Percentiles rank a stretch among this genome's conserved stretches.
These are phyloP conservation scores for Fusarium irregulare DNA, from an alignment of 2,329 filamentous ascomycete species.

Conservation along the genomic window DNA sequence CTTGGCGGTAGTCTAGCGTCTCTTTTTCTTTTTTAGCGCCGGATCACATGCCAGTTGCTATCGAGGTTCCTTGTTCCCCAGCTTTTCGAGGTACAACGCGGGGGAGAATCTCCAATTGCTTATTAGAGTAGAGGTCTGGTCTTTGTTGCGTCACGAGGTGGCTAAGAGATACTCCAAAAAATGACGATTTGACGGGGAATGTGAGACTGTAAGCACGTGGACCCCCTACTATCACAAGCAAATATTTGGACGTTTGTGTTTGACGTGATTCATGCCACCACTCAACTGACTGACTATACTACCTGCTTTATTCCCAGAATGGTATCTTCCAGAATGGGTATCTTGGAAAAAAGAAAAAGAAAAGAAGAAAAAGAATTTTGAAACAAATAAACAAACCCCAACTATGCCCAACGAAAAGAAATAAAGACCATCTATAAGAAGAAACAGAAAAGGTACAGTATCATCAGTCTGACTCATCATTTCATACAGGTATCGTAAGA, in stretches of 20 bases:
- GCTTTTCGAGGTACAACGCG: constrained; percentile 35
- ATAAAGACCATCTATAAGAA: not conserved
- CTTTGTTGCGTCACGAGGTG: constrained; percentile 39
- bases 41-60: constrained; percentile 47
- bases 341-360: constrained; percentile 5
- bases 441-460: not conserved
- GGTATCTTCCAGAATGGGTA: constrained; percentile 1
- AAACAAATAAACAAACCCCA: constrained; percentile 12
- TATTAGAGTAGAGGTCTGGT: not conserved
- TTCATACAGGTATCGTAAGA: constrained; percentile 27
- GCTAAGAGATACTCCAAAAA: constrained; percentile 24
- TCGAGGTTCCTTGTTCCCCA: constrained; percentile 28
- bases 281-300: not conserved
- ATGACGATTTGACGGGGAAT: constrained; percentile 8
- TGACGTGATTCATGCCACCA: constrained; percentile 16
- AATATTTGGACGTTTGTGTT: constrained; percentile 2
- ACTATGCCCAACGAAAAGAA: not conserved
- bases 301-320: not conserved
- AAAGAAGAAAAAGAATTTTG: constrained; percentile 1
- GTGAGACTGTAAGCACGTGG: constrained; percentile 25
- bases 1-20: constrained; percentile 26
- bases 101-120: constrained; percentile 24
- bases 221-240: constrained; percentile 33
- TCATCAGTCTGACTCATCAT: not conserved
- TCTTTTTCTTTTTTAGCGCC: constrained; percentile 18